Evolutionary conservation across 345 rosid species (phyloP).

Genomic region (Limnanthes douglasii): DNA sequence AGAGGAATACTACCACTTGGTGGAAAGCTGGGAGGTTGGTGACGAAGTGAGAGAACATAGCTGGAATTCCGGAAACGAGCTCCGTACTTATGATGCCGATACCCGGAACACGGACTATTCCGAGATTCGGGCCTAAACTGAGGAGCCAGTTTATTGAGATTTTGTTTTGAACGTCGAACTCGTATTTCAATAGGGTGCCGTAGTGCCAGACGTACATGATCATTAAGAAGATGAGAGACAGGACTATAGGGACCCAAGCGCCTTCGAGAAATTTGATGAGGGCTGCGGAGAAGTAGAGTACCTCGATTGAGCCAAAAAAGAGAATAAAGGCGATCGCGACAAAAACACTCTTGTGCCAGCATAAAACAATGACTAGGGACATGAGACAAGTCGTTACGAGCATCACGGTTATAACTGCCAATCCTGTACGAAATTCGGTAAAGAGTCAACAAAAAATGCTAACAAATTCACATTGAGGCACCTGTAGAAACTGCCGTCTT

Average conservation of each 20-base stretch:
- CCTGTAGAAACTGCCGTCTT: too few species aligned
- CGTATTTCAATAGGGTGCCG: conserved; percentile 74
- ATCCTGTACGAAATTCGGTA: conserved; percentile 30
- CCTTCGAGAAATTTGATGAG: conserved; percentile 93
- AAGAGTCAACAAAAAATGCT: too few species aligned
- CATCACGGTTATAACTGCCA: conserved; percentile 97
- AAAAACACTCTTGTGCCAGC: conserved; percentile 70
- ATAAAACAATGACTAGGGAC: conserved; percentile 78
- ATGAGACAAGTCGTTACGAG: conserved; percentile 88
- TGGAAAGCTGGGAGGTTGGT: conserved; percentile 99
- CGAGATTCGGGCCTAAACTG: conserved; percentile 61
- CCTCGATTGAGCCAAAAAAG: conserved; percentile 79
- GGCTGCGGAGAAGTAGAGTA: conserved; percentile 94
- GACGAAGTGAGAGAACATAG: conserved; percentile 92
- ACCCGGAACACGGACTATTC: conserved; percentile 77
- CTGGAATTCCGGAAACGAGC: conserved; percentile 89
- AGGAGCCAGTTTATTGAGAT: conserved; percentile 90
- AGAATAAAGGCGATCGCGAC: conserved; percentile 53
- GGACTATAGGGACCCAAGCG: conserved; percentile 91
- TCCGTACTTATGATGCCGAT: conserved; percentile 89
- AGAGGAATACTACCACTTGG: conserved; percentile 84
- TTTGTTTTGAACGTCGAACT: conserved; percentile 86
- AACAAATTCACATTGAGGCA: too few species aligned
- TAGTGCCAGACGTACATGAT: conserved; percentile 91
- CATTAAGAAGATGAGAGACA: conserved; percentile 52